Conservation (phyloP, 176 grass and related monocot species). For the Oryza nivara region DNA sequence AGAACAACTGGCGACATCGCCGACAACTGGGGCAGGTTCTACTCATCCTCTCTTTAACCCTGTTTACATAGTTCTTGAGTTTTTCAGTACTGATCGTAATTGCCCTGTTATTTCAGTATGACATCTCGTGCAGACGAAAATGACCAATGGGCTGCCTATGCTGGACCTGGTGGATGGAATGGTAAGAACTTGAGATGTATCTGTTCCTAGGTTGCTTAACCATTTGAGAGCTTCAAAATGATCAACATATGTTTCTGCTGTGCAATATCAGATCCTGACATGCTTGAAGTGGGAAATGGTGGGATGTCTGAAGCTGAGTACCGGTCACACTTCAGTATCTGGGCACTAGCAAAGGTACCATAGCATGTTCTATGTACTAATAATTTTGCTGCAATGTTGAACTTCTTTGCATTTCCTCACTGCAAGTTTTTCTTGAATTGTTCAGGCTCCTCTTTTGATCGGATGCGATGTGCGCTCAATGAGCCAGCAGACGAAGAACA, state of each 20-base stretch:
- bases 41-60: background rate
- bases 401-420: slow-evolving; percentile 3
- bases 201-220: background rate
- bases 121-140: slow-evolving; percentile 88
- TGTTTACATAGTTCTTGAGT: slow-evolving; percentile 3
- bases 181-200: slow-evolving; percentile 52
- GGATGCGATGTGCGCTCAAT: slow-evolving; percentile 81
- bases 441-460: slow-evolving; percentile 89
- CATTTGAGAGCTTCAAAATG: background rate
- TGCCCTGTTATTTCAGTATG: slow-evolving; percentile 66
- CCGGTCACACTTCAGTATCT: slow-evolving; percentile 95
- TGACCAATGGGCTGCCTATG: slow-evolving; percentile 86
- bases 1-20: slow-evolving; percentile 89
- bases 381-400: background rate
- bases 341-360: slow-evolving; percentile 83
- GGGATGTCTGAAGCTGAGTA: slow-evolving; percentile 89
- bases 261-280: slow-evolving; percentile 74
- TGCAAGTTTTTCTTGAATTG: slow-evolving; percentile 15
- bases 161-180: slow-evolving; percentile 90
- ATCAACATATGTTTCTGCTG: background rate
- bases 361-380: background rate
- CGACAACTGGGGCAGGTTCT: slow-evolving; percentile 84
- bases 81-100: slow-evolving; percentile 23
- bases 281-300: slow-evolving; percentile 95
- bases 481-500: slow-evolving; percentile 74